A percentile compares a stretch with the other conserved stretches of the same genome.
phyloP scores from a whole-genome alignment of 75 land plant genomes.

The Selaginella tamariscina region DNA sequence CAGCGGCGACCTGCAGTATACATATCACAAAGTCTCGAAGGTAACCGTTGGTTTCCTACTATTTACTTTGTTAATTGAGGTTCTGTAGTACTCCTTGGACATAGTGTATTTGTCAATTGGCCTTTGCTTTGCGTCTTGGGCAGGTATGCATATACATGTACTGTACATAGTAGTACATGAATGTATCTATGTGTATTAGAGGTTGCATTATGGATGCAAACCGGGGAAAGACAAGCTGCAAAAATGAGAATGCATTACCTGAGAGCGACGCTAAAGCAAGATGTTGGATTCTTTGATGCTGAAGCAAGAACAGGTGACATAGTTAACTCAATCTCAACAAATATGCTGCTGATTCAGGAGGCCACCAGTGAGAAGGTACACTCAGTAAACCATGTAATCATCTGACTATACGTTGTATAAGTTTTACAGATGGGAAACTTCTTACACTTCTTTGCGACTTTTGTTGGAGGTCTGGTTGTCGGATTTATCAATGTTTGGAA shows the following conservation, averaged over 20 bases:
- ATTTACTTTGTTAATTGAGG: too few species aligned
- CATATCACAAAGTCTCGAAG: slow-evolving; percentile 8
- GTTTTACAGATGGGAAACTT: slow-evolving; percentile 16
- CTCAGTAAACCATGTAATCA: neutral
- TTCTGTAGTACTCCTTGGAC: slow-evolving; percentile 80
- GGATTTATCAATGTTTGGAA: slow-evolving; percentile 5
- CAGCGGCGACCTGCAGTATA: neutral
- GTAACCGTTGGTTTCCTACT: too few species aligned
- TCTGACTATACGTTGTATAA: too few species aligned
- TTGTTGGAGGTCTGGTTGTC: slow-evolving; percentile 16
- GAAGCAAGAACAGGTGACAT: slow-evolving; percentile 16
- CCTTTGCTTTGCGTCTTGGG: slow-evolving; percentile 83
- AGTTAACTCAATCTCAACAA: slow-evolving; percentile 9
- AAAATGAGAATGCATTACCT: slow-evolving; percentile 14
- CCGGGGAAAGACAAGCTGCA: slow-evolving; percentile 19
- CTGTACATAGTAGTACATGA: too few species aligned
- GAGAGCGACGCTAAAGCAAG: slow-evolving; percentile 8
- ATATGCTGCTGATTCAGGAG: slow-evolving; percentile 15
- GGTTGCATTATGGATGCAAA: slow-evolving; percentile 19
- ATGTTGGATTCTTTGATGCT: slow-evolving; percentile 19
- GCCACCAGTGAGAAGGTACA: slow-evolving; percentile 20
- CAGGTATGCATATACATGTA: slow-evolving; percentile 35
- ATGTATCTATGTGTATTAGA: too few species aligned
- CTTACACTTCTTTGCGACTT: slow-evolving; percentile 14
- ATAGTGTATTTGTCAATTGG: slow-evolving; percentile 72